These are phyloP conservation scores for Boletus subluridellus DNA, from an alignment of 1,284 basidiomycete genomes.

Conservation along the genomic window DNA sequence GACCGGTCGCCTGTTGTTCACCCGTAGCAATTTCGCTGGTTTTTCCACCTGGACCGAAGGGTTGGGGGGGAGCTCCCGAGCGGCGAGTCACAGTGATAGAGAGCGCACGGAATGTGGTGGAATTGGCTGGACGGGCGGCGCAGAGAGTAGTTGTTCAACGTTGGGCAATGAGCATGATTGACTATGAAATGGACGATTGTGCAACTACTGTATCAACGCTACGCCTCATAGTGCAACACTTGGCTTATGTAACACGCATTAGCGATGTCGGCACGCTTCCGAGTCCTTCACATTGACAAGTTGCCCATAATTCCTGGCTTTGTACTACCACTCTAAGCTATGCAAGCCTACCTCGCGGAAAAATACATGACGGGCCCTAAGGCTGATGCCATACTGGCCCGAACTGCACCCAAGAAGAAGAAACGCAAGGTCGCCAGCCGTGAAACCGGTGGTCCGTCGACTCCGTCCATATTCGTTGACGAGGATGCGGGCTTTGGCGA, in stretches of 20 bases:
- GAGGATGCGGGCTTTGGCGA: constrained; percentile 68
- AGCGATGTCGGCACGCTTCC: no score
- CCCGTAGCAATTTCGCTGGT: constrained; percentile 79
- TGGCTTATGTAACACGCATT: constrained; percentile 13
- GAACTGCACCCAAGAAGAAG: constrained; percentile 59
- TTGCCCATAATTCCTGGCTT: background rate
- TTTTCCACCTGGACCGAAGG: constrained; percentile 74
- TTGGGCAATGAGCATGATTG: constrained; percentile 46
- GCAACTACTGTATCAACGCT: constrained; percentile 6
- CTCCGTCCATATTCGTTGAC: constrained; percentile 49
- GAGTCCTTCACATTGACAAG: background rate
- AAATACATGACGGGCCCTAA: constrained; percentile 98
- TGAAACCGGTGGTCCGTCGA: constrained; percentile 29
- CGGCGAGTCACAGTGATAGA: constrained; percentile 54
- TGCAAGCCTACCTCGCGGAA: constrained; percentile 75
- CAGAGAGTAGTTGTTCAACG: constrained; percentile 23
- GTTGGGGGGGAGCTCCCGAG: constrained; percentile 55
- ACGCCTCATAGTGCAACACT: no score
- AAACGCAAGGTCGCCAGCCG: constrained; percentile 58
- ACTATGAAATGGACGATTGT: constrained; percentile 12
- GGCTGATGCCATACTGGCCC: constrained; percentile 89
- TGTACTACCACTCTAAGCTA: constrained; percentile 21
- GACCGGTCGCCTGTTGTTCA: constrained; percentile 90
- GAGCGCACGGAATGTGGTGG: constrained; percentile 47
- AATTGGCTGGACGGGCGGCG: constrained; percentile 34